These are phyloP conservation scores for Phaeosphaeriaceae sp. DNA, from an alignment of 2,329 filamentous ascomycete species.

Conservation along the genomic window DNA sequence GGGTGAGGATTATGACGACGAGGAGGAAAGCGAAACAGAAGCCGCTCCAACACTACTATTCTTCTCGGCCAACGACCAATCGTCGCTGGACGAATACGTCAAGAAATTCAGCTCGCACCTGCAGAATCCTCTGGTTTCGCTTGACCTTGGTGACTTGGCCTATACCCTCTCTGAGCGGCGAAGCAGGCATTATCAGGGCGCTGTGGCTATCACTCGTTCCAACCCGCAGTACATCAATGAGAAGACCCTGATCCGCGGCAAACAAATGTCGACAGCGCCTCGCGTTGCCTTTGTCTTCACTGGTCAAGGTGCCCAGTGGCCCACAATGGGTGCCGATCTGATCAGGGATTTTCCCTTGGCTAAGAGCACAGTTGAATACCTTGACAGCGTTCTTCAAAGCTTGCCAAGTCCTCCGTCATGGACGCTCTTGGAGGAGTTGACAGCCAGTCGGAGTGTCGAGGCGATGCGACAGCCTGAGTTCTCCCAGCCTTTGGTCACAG, in stretches of 20 bases:
- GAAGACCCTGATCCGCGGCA: too few relatives aligned
- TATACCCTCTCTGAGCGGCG: too few relatives aligned
- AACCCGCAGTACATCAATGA: background rate
- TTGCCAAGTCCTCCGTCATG: slow-evolving; percentile 10
- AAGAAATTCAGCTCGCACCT: too few relatives aligned
- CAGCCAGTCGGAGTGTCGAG: background rate
- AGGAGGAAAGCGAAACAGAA: too few relatives aligned
- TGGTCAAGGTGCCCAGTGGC: slow-evolving; percentile 16
- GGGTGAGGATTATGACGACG: too few relatives aligned
- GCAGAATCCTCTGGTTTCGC: too few relatives aligned
- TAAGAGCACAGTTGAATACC: background rate
- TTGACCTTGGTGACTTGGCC: too few relatives aligned
- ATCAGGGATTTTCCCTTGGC: background rate
- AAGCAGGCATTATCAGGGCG: too few relatives aligned
- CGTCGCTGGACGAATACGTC: too few relatives aligned
- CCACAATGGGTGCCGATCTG: slow-evolving; percentile 7
- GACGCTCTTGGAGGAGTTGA: slow-evolving; percentile 15
- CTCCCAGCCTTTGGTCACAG: slow-evolving; percentile 24
- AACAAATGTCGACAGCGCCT: too few relatives aligned
- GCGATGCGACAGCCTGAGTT: slow-evolving; percentile 10
- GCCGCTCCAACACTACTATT: background rate
- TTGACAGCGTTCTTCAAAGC: background rate
- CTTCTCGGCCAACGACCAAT: too few relatives aligned
- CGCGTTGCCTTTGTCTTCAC: slow-evolving; percentile 7
- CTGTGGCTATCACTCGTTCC: too few relatives aligned